Evolutionary conservation across 164 flowering plant species (phyloP), one percentile per base, ranked within the genome.

Genomic region (Chimonanthus praecox): DNA sequence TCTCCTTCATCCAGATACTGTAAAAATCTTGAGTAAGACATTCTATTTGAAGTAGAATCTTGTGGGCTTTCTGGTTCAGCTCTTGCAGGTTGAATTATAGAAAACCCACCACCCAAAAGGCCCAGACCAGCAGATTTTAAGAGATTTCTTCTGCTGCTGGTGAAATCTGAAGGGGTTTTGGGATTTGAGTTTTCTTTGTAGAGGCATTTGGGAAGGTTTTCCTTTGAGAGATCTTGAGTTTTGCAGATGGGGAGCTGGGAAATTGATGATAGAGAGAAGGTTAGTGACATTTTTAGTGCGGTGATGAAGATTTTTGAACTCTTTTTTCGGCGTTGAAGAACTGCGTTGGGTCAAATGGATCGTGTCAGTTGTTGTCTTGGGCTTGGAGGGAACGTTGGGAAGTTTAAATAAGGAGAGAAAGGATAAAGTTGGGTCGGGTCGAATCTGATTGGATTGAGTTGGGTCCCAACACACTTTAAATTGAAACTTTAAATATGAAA

Each of bases 21-120:
- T 74, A 88, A 67, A 71, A 90, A 90, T 69, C 91, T 87, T 10
- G 91, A 83, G 78, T 89, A 90, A 0, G 91, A 83, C 86, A 87
- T 77, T 75, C 91, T 80, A 54, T 82, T 87, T 13, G 92, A 88
- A 58, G 85, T 66, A 10, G 84, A 73, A 18, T 81, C 84, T 46
- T 15, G 50, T 6, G 88, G 90, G 79, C 73, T 79, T 77, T 85
- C 88, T 60, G 87, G 88, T 75, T 85, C 85, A 47, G 87, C 87
- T 76, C 77, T 82, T 46, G 85, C 83, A 45, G 87, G 80, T 78
- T 73, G 80, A 82, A 64, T 61, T 16, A 74, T 47, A 47, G 85
- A 81, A 54, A 81, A 43, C 48, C 86, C 81, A 43, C 71, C 83
- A 10, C 81, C 83, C 7, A 77, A 6, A 15, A 85, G 79, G 47